Conservation (phyloP, 345 rosid genomes). For the Mercurialis annua region DNA sequence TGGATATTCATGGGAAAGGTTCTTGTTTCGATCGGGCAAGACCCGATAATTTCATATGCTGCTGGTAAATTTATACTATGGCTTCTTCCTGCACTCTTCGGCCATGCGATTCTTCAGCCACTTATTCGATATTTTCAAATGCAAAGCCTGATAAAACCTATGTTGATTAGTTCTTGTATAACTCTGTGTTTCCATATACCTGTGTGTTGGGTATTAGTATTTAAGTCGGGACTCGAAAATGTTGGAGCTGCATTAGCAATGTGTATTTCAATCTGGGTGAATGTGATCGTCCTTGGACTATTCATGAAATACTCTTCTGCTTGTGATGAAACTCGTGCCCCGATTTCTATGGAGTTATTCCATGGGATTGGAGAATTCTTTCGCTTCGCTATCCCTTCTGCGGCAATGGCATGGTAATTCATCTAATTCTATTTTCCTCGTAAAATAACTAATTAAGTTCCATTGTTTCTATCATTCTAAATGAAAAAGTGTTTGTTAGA, state of each 20-base stretch:
- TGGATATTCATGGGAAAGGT: constrained; percentile 55
- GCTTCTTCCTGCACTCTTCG: constrained; percentile 60
- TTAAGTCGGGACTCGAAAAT: constrained; percentile 41
- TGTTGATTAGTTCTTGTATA: constrained; percentile 47
- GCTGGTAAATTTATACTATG: constrained; percentile 53
- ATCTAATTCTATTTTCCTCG: not conserved
- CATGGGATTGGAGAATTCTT: constrained; percentile 51
- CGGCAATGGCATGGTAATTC: constrained; percentile 61
- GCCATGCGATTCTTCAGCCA: constrained; percentile 54
- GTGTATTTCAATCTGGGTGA: constrained; percentile 51
- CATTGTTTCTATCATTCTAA: no score
- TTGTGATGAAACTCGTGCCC: constrained; percentile 47
- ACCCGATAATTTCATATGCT: constrained; percentile 48
- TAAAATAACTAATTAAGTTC: no score
- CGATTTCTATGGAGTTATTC: no score
- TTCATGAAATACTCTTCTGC: constrained; percentile 45
- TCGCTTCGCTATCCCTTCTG: constrained; percentile 66
- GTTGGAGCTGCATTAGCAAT: constrained; percentile 51
- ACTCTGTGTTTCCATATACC: constrained; percentile 42
- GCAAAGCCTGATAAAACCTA: constrained; percentile 50
- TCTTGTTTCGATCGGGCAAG: constrained; percentile 51
- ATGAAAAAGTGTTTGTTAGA: no score
- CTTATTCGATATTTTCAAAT: constrained; percentile 53
- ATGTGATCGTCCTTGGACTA: constrained; percentile 40
- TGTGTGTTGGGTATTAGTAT: constrained; percentile 59